Evolutionary conservation across 2,329 filamentous ascomycete species (phyloP).

Genomic region (Dactylonectria estremocensis): DNA sequence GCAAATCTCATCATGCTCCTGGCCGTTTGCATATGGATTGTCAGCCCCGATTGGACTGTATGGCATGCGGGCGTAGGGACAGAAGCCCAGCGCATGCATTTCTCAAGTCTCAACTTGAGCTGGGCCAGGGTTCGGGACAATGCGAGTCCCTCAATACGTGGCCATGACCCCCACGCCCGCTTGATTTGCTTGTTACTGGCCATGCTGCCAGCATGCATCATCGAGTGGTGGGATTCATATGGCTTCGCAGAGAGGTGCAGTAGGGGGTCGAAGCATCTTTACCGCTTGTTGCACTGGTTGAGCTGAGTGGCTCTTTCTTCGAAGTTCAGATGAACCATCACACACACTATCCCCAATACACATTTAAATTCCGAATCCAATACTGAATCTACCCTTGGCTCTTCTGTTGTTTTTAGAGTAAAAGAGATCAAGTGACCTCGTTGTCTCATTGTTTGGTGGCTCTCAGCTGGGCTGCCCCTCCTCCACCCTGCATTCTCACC

Average conservation of each 20-base stretch:
- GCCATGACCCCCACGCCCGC: neutral
- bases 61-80: neutral
- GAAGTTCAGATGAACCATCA: too few relatives aligned
- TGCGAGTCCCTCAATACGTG: neutral
- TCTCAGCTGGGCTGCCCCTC: neutral
- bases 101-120: neutral
- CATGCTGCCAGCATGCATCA: neutral
- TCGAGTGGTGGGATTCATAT: neutral
- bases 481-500: slow-evolving; percentile 3
- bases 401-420: neutral
- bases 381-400: neutral
- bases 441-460: slow-evolving; percentile 16
- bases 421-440: too few relatives aligned
- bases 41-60: neutral
- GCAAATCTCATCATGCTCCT: slow-evolving; percentile 13
- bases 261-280: neutral
- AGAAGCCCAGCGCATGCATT: neutral
- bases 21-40: slow-evolving; percentile 1
- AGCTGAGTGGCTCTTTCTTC: neutral
- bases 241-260: neutral
- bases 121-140: neutral
- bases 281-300: neutral
- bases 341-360: too few relatives aligned
- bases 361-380: too few relatives aligned
- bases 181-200: neutral